These are phyloP conservation scores for Podospora pseudopauciseta DNA, from an alignment of 495 filamentous ascomycete genomes.

Conservation along the genomic window DNA sequence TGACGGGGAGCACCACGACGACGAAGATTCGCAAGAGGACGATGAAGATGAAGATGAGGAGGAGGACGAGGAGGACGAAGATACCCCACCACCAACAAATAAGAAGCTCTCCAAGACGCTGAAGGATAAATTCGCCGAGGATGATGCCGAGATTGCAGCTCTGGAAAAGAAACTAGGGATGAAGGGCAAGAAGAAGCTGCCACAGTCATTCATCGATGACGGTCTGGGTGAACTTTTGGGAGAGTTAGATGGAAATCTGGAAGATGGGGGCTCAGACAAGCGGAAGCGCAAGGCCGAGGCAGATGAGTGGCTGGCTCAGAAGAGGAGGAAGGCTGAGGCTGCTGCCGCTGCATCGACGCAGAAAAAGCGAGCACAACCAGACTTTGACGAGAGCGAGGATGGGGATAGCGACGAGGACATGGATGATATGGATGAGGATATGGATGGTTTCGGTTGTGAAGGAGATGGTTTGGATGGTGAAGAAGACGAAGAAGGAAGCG, in stretches of 20 bases:
- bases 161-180: constrained; percentile 87
- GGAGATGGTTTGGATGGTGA: constrained; percentile 28
- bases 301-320: constrained; percentile 50
- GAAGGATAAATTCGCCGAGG: constrained; percentile 62
- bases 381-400: neutral
- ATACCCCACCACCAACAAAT: constrained; percentile 19
- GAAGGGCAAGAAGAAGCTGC: constrained; percentile 69
- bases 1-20: constrained; percentile 25
- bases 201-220: constrained; percentile 77
- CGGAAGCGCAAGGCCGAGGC: constrained; percentile 66
- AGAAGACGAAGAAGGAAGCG: constrained; percentile 17
- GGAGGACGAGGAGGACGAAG: constrained; percentile 24
- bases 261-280: constrained; percentile 50
- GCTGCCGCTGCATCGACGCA: constrained; percentile 23
- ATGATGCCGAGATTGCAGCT: constrained; percentile 83
- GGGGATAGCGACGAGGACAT: neutral
- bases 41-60: constrained; percentile 25
- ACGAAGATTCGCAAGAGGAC: constrained; percentile 35
- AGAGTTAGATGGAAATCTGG: constrained; percentile 55
- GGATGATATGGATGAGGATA: constrained; percentile 31
- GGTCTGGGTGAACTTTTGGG: constrained; percentile 76
- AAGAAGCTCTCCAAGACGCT: constrained; percentile 53
- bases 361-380: constrained; percentile 11
- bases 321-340: constrained; percentile 42
- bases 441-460: constrained; percentile 25